Percentiles rank a stretch among this genome's conserved stretches.
These are phyloP conservation scores for Nakazawaea anatomiae DNA, from an alignment of 805 yeast species.

Conservation along the genomic window DNA sequence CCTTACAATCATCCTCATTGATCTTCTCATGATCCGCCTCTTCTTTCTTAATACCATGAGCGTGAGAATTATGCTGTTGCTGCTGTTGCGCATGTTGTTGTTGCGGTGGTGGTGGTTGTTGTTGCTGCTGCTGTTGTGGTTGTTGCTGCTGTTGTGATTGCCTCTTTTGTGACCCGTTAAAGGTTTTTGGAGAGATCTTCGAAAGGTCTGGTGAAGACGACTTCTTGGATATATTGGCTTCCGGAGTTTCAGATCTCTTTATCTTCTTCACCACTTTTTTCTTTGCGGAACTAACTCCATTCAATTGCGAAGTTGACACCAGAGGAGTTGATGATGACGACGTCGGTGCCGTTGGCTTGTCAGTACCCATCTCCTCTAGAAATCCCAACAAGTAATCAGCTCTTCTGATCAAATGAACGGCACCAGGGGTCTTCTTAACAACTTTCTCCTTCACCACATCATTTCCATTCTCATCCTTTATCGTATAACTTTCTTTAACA, in stretches of 20 bases:
- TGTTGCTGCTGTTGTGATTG: not conserved
- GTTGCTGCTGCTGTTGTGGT: not conserved
- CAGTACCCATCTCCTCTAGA: slow-evolving; percentile 40
- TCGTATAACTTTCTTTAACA: slow-evolving; percentile 21
- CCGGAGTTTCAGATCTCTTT: slow-evolving; percentile 5
- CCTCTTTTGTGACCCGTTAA: not conserved
- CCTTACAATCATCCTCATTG: slow-evolving; percentile 70
- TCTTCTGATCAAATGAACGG: slow-evolving; percentile 89
- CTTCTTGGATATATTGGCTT: not conserved
- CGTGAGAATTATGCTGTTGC: not conserved
- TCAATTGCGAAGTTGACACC: not conserved
- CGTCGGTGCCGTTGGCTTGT: slow-evolving; percentile 17
- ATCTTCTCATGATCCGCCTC: slow-evolving; percentile 64
- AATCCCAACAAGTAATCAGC: slow-evolving; percentile 78
- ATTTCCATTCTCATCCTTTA: slow-evolving; percentile 25
- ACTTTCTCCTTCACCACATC: slow-evolving; percentile 23
- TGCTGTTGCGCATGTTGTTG: not conserved
- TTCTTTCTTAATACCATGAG: slow-evolving; percentile 16
- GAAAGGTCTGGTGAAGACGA: slow-evolving; percentile 15
- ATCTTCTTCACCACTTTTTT: slow-evolving; percentile 10
- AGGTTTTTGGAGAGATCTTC: slow-evolving; percentile 9
- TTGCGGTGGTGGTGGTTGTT: not conserved
- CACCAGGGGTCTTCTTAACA: slow-evolving; percentile 74
- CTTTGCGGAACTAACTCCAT: slow-evolving; percentile 8
- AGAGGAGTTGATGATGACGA: slow-evolving; percentile 10